A percentile compares a stretch with the other conserved stretches of the same genome.
These are phyloP conservation scores for Fraxinus xanthoxyloides DNA, from an alignment of 305 asterid genomes.

Conservation along the genomic window DNA sequence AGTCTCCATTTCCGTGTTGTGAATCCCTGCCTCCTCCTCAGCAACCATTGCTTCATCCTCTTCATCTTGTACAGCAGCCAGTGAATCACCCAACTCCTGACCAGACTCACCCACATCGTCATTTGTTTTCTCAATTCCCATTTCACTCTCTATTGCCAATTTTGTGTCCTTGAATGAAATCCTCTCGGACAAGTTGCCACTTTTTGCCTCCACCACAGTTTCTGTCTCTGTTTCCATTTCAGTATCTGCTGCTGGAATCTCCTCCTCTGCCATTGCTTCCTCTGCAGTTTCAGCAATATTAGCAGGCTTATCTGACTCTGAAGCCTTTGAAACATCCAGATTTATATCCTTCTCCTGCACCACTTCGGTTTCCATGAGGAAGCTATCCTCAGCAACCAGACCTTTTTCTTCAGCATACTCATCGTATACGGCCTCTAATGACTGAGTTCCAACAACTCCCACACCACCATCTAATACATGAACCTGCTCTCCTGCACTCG, in stretches of 20 bases:
- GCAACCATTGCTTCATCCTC: constrained; percentile 57
- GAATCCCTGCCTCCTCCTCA: constrained; percentile 60
- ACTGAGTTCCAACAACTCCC: constrained; percentile 17
- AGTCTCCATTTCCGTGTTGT: constrained; percentile 76
- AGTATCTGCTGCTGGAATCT: constrained; percentile 27
- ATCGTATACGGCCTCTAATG: constrained; percentile 4
- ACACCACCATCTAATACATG: constrained; percentile 18
- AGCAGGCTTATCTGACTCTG: constrained; percentile 26
- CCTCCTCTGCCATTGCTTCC: constrained; percentile 28
- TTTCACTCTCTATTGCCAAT: constrained; percentile 19
- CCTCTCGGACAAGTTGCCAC: constrained; percentile 25
- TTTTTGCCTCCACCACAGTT: constrained; percentile 24
- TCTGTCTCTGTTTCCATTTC: constrained; percentile 32
- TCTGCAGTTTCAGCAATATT: constrained; percentile 25
- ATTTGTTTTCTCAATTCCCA: constrained; percentile 44
- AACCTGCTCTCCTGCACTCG: constrained; percentile 29
- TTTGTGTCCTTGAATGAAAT: constrained; percentile 34
- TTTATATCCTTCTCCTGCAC: constrained; percentile 27
- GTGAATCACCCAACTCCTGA: constrained; percentile 49
- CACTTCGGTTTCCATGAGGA: constrained; percentile 21
- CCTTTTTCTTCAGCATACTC: constrained; percentile 31
- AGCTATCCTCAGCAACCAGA: constrained; percentile 25
- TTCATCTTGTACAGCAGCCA: constrained; percentile 46
- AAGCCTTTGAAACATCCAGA: constrained; percentile 25
- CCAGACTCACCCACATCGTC: constrained; percentile 47